phyloP scores from a whole-genome alignment of 2,329 filamentous ascomycete species.

The Ascochyta rabiei region DNA sequence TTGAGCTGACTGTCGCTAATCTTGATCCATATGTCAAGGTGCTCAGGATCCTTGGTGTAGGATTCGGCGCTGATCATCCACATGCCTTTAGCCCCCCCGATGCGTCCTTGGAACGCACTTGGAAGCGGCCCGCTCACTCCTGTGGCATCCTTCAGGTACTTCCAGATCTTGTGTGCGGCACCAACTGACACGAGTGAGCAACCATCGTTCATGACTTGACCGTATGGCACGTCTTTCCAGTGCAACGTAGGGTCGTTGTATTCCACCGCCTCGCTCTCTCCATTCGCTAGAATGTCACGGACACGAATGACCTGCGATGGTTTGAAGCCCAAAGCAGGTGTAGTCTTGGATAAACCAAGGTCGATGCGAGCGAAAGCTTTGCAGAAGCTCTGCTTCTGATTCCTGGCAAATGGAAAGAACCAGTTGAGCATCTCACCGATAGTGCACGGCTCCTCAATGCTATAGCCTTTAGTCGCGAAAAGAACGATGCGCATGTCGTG shows the following conservation, averaged over 20 bases:
- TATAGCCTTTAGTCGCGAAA: conserved; percentile 44
- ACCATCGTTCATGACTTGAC: conserved; percentile 57
- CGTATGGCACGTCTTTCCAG: conserved; percentile 24
- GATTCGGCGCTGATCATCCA: conserved; percentile 67
- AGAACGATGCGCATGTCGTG: conserved; percentile 39
- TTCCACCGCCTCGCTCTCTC: conserved; percentile 37
- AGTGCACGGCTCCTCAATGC: conserved; percentile 26
- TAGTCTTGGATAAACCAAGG: conserved; percentile 51
- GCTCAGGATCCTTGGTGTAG: conserved; percentile 49
- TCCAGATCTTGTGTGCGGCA: conserved; percentile 61
- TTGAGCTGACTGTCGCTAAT: conserved; percentile 71
- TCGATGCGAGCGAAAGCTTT: conserved; percentile 53
- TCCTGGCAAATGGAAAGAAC: conserved; percentile 47
- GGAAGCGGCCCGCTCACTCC: conserved; percentile 70
- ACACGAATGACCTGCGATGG: conserved; percentile 45
- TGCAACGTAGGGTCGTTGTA: conserved; percentile 45
- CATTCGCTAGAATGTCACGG: conserved; percentile 40
- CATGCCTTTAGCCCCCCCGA: conserved; percentile 76
- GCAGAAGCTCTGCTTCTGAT: conserved; percentile 45
- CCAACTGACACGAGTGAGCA: conserved; percentile 68
- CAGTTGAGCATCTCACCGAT: conserved; percentile 47
- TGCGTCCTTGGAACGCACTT: conserved; percentile 69
- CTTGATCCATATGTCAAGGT: conserved; percentile 66
- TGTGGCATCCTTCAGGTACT: conserved; percentile 57
- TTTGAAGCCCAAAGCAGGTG: conserved; percentile 45